A percentile compares a stretch with the other conserved stretches of the same genome.
These are phyloP conservation scores for Ulota crispa DNA, from an alignment of 225 moss, liverwort and hornwort species.

Conservation along the genomic window DNA sequence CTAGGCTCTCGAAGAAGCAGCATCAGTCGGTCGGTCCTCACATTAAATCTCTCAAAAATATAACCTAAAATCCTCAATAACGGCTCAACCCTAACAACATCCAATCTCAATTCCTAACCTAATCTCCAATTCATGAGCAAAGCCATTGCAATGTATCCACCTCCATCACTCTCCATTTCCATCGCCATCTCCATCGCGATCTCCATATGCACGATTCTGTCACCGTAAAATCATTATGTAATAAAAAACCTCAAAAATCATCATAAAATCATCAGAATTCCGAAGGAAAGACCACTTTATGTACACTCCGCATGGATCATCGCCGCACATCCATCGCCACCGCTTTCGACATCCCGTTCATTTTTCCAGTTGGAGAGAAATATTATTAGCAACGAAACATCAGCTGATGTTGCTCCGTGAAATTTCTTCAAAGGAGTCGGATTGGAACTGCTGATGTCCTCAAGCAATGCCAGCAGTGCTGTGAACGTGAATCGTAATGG, in stretches of 20 bases:
- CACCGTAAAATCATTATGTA: constrained; percentile 7
- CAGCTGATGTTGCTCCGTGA: neutral
- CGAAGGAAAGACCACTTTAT: neutral
- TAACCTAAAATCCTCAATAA: neutral
- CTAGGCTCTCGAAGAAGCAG: neutral
- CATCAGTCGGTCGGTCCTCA: neutral
- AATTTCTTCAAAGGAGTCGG: neutral
- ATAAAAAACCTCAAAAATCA: neutral
- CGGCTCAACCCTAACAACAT: neutral
- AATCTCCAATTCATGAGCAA: constrained; percentile 17
- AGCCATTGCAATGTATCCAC: neutral
- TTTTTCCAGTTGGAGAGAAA: neutral
- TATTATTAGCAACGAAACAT: neutral
- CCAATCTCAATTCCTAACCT: constrained; percentile 18
- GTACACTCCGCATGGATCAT: neutral
- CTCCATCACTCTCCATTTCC: constrained; percentile 16
- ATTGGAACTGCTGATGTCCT: neutral
- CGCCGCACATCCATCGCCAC: neutral
- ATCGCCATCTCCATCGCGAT: constrained; percentile 14
- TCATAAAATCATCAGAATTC: neutral
- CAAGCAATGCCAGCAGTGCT: neutral
- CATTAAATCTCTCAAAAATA: neutral
- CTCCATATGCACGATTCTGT: constrained; percentile 7
- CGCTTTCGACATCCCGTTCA: neutral
- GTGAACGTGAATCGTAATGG: neutral